Evolutionary conservation across 148 eudicot genomes (phyloP).

Genomic region (Cornus suecica): DNA sequence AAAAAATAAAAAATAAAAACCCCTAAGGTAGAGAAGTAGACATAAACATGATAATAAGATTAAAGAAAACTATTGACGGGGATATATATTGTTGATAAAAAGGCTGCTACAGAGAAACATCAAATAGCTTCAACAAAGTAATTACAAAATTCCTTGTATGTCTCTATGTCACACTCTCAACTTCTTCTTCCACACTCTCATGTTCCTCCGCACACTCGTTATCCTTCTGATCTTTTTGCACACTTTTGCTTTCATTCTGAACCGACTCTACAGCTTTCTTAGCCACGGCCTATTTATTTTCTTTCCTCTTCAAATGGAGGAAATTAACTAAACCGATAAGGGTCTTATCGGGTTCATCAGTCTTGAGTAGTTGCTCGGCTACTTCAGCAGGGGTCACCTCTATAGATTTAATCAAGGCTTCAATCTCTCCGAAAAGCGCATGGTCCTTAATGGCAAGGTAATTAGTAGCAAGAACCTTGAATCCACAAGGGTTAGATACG

Average conservation of each 20-base stretch:
- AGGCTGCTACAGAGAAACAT: too few species aligned
- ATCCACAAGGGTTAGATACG: constrained; percentile 30
- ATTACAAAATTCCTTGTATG: too few species aligned
- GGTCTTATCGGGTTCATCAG: constrained; percentile 33
- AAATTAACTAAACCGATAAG: constrained; percentile 33
- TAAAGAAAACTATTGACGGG: too few species aligned
- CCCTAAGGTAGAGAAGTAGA: too few species aligned
- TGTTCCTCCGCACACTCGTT: too few species aligned
- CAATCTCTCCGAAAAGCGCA: constrained; percentile 32
- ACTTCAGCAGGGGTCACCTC: constrained; percentile 53
- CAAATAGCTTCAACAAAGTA: neutral
- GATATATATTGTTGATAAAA: too few species aligned
- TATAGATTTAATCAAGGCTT: constrained; percentile 18
- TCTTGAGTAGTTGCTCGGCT: constrained; percentile 51
- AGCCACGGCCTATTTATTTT: constrained; percentile 23
- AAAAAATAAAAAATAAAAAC: too few species aligned
- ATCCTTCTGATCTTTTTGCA: neutral
- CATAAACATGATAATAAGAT: too few species aligned
- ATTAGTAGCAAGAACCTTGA: constrained; percentile 36
- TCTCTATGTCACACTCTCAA: neutral
- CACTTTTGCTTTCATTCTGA: neutral
- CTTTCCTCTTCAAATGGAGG: constrained; percentile 18
- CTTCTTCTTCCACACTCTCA: too few species aligned
- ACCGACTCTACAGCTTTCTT: constrained; percentile 7
- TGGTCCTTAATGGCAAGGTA: constrained; percentile 41